Evolutionary conservation across 805 yeast species (phyloP).

Genomic region (Nakazawaea populi): DNA sequence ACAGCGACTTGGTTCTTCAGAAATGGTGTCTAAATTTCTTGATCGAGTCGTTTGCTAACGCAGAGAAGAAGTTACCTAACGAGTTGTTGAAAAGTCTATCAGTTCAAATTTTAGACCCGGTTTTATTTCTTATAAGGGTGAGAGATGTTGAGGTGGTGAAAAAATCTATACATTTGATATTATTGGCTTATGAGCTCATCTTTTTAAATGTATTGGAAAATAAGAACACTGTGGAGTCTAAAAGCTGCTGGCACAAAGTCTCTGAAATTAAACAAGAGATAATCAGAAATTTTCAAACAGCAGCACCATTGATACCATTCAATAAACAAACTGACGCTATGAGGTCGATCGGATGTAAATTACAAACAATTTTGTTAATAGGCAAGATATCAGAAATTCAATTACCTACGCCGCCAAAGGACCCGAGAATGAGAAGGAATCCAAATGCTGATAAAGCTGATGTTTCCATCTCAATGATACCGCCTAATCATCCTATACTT

Average conservation of each 20-base stretch:
- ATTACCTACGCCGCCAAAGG: slow-evolving; percentile 36
- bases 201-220: slow-evolving; percentile 40
- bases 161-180: slow-evolving; percentile 28
- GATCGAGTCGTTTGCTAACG: slow-evolving; percentile 29
- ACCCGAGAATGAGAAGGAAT: slow-evolving; percentile 16
- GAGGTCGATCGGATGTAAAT: slow-evolving; percentile 51
- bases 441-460: slow-evolving; percentile 17
- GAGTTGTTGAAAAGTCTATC: slow-evolving; percentile 28
- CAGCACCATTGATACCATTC: slow-evolving; percentile 45
- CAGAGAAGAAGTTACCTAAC: slow-evolving; percentile 20
- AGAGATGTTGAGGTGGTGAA: slow-evolving; percentile 27
- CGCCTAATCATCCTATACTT: slow-evolving; percentile 60
- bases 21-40: slow-evolving; percentile 36
- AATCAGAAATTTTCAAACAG: slow-evolving; percentile 53
- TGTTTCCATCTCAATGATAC: slow-evolving; percentile 45
- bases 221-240: slow-evolving; percentile 30
- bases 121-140: slow-evolving; percentile 23
- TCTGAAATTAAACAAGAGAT: slow-evolving; percentile 50
- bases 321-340: slow-evolving; percentile 44
- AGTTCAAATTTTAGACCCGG: slow-evolving; percentile 17
- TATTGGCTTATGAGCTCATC: slow-evolving; percentile 36
- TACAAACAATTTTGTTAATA: slow-evolving; percentile 71
- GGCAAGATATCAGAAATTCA: slow-evolving; percentile 54
- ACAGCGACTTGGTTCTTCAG: slow-evolving; percentile 29
- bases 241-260: slow-evolving; percentile 49